Evolutionary conservation across 1,284 basidiomycete species (phyloP), one percentile per base, ranked within the genome.

Genomic region (Takashimella tepidaria): DNA sequence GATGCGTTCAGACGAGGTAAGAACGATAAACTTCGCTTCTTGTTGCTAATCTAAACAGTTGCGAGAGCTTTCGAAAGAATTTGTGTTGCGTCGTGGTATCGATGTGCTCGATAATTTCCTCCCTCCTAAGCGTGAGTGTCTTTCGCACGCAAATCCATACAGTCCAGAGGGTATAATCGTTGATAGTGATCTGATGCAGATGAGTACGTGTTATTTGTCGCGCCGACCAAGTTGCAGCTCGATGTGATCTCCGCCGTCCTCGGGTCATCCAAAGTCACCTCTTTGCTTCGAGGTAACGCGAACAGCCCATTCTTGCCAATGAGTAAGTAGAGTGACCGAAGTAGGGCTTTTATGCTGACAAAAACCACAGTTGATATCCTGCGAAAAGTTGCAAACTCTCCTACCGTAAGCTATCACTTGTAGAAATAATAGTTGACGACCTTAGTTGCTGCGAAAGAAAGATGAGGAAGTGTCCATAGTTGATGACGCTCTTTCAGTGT

Each of bases 311-410:
- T 88, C 1, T 79, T 93, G n/a, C 88, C 87, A 8, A 75, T 92
- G 45, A 92, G 92, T 68, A 82, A 81, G 64, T 67, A 3, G 23
- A 50, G 27, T 25, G 4, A 2, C 2, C 0, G 5, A 27, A n/a
- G n/a, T n/a, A n/a, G n/a, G n/a, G n/a, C n/a, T 20, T 2, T 22
- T 1, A 6, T 16, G 16, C 21, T 16, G 5, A 45, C 25, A 5
- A 5, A 20, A n/a, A n/a, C n/a, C n/a, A 0, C 41, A 75, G 73
- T 76, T 56, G 69, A 72, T 23, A 53, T 68, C 53, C 79, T 93
- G 47, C 88, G 87, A 21, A 96, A 97, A 79, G 83, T 98, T 56
- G 92, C 90, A 77, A 98, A 91, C 68, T 91, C 92, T 60, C 93
- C 95, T 0, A 84, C 92, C 43, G 70, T 74, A 24, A 27, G 68